A percentile compares a stretch with the other conserved stretches of the same genome.
These are phyloP conservation scores for Scedosporium aurantiacum DNA, from an alignment of 2,329 filamentous ascomycete genomes.

Conservation along the genomic window DNA sequence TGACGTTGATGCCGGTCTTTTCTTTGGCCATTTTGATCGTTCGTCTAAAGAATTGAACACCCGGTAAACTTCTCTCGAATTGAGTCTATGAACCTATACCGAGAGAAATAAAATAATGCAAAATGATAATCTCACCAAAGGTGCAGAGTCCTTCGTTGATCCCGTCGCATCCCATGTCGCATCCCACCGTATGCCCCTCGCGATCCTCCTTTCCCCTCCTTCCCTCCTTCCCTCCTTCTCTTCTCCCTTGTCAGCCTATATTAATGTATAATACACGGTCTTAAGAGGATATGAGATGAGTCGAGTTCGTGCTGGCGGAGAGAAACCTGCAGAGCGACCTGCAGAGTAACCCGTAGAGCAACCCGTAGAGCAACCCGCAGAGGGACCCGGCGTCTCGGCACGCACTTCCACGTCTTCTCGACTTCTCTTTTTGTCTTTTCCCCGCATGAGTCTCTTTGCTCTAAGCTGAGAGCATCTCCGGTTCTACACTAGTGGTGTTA, in stretches of 20 bases:
- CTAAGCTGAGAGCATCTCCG: no score
- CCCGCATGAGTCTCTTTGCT: background rate
- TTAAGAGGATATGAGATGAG: background rate
- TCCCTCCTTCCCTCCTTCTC: background rate
- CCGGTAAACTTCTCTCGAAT: background rate
- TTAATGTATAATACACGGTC: background rate
- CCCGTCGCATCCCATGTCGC: no score
- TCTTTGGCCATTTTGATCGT: constrained; percentile 1
- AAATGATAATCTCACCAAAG: background rate
- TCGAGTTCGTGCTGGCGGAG: no score
- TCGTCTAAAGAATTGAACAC: background rate
- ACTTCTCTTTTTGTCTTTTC: background rate
- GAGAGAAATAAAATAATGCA: background rate
- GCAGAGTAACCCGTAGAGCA: no score
- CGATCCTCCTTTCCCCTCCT: background rate
- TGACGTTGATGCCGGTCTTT: constrained; percentile 6
- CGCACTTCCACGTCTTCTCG: no score
- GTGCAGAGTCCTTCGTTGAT: background rate
- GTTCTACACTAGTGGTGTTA: no score
- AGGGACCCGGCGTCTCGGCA: no score
- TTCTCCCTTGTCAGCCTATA: background rate
- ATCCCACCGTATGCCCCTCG: background rate
- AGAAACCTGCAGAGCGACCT: no score
- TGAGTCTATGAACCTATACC: background rate
- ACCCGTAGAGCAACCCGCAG: no score